A percentile compares a stretch with the other conserved stretches of the same genome.
These are phyloP conservation scores for Whalleya microplaca DNA, from an alignment of 2,329 filamentous ascomycete genomes.

Conservation along the genomic window DNA sequence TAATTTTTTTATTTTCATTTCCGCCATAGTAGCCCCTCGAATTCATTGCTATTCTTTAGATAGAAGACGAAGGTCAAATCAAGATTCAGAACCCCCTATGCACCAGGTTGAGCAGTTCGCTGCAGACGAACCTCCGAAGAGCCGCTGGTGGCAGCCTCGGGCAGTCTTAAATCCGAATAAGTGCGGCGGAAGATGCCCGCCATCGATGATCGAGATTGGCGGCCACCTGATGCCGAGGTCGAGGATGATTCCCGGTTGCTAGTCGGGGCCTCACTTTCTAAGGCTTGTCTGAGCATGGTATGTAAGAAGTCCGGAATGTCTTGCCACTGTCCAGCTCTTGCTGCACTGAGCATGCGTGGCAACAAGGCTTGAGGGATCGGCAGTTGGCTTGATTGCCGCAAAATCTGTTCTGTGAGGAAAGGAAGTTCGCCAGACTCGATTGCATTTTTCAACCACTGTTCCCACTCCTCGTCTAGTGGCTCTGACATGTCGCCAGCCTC, in stretches of 20 bases:
- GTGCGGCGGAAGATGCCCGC: constrained; percentile 27
- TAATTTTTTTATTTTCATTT: constrained; percentile 5
- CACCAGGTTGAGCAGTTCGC: constrained; percentile 38
- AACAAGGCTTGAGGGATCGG: constrained; percentile 45
- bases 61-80: not conserved
- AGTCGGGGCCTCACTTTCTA: constrained; percentile 43
- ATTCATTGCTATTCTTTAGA: not conserved
- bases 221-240: constrained; percentile 12
- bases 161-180: constrained; percentile 44
- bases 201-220: constrained; percentile 12
- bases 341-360: constrained; percentile 55
- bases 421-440: constrained; percentile 64
- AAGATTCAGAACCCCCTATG: constrained; percentile 26
- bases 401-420: constrained; percentile 49
- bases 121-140: constrained; percentile 34
- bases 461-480: constrained; percentile 72
- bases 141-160: constrained; percentile 35
- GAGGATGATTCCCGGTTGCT: constrained; percentile 15
- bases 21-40: not conserved
- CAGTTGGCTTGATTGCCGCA: constrained; percentile 40
- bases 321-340: constrained; percentile 60
- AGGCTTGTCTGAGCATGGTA: constrained; percentile 52
- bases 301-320: constrained; percentile 61
- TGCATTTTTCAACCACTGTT: constrained; percentile 74
- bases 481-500: constrained; percentile 62